Percentiles rank a stretch among this genome's conserved stretches.
These are phyloP conservation scores for Fusarium avenaceum DNA, from an alignment of 2,329 filamentous ascomycete genomes.

Conservation along the genomic window DNA sequence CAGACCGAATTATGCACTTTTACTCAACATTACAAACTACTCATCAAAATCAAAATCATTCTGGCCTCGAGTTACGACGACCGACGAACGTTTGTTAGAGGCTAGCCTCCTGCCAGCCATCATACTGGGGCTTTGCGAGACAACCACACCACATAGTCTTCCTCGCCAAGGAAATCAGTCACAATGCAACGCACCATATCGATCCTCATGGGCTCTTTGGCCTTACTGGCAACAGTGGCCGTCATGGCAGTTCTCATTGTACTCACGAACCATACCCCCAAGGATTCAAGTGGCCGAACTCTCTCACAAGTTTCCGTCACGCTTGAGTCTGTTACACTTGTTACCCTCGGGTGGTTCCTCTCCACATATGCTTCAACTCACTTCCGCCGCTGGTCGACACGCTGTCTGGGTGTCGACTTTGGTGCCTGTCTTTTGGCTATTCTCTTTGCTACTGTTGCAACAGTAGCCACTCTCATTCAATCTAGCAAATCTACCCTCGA, in stretches of 20 bases:
- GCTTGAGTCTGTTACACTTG: conserved; percentile 49
- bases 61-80: conserved; percentile 10
- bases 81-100: conserved; percentile 29
- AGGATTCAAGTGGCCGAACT: conserved; percentile 42
- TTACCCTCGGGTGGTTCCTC: conserved; percentile 50
- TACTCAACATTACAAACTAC: conserved; percentile 13
- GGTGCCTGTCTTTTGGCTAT: conserved; percentile 56
- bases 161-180: conserved; percentile 17
- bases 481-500: conserved; percentile 46
- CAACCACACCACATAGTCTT: conserved; percentile 11
- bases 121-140: conserved; percentile 24
- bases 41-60: conserved; percentile 1
- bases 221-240: conserved; percentile 43
- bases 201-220: conserved; percentile 38
- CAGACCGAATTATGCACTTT: conserved; percentile 30
- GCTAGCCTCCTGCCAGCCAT: conserved; percentile 32
- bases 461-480: conserved; percentile 60
- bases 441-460: conserved; percentile 60
- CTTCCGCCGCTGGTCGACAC: conserved; percentile 44
- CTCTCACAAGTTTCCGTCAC: conserved; percentile 48
- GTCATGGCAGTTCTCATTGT: conserved; percentile 41
- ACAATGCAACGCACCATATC: conserved; percentile 42
- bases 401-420: conserved; percentile 46
- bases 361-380: conserved; percentile 51
- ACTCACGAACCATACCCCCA: conserved; percentile 38